Evolutionary conservation across 257 asterid genomes (phyloP), one percentile per base, ranked within the genome.

Genomic region (Sherardia arvensis): DNA sequence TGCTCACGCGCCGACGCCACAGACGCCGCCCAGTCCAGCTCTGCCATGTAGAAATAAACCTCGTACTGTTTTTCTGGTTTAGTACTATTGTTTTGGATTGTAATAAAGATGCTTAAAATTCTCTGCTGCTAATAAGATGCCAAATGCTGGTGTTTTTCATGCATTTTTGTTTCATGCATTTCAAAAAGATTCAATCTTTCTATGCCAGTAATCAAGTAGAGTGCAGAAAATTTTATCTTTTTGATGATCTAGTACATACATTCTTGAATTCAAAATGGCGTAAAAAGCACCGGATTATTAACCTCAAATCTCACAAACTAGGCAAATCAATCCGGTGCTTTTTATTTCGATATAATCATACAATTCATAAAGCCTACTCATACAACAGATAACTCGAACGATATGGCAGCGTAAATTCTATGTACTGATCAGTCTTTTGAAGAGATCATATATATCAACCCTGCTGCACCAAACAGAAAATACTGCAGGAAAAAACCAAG

Each of bases 401-500:
- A 14, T 40, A 40, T 40, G 3, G 14, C 4, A 12, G 48, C 11
- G 6, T 14, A 40, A 40, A 40, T 40, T 40, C 20, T 66, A 28
- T 25, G 27, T 36, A 15, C 47, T 63, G 10, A 36, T 70, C 71
- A 81, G 79, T 86, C 91, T 58, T 81, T 82, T 7, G 83, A 77
- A 21, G 79, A 69, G 36, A 87, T 60, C 60, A 71, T 57, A 56
- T 65, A 77, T 47, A 87, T 69, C 69, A 87, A 67, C 18, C 89
- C 95, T 27, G 80, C 56, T 21, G 48, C 86, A 14, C 85, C 86
- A 9, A 82, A 64, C 26, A 87, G 74, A 69, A 79, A 64, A 70
- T 80, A 87, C 91, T 87, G 90, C 84, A 43, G n/a, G 51, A 75
- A n/a, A n/a, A n/a, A n/a, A 15, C 62, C 34, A 64, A 26, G 49